Base-by-base conservation (phyloP, 371 early-diverging fungal genomes). In the Mortierella sp. region DNA sequence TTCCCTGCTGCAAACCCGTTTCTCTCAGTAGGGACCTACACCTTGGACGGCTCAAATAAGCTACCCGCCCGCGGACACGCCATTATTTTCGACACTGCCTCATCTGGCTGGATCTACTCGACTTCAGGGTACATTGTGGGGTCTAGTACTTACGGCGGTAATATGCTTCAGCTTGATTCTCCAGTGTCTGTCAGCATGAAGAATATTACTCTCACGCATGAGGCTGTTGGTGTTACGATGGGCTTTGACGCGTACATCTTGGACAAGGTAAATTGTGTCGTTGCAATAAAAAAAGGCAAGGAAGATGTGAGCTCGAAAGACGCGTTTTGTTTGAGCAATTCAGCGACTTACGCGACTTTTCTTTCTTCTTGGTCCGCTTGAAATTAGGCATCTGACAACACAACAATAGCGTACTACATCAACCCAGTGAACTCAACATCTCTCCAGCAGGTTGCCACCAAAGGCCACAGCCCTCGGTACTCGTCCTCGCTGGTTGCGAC, bases 21-120 rank as follows among this genome's bases (percentile, higher is more conserved):
- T 21, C 61, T 61, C 37, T 61, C 61, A 61, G 61, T 61, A 37
- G 61, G 61, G 6, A 61, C 61, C 19, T 61, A 61, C 61, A 61
- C 6, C 16, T 0, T 61, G 61, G 16, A n/a, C n/a, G n/a, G 37
- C 28, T 61, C 61, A 61, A 5, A 6, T 40, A 40, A 61, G 21
- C 14, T 37, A 16, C 61, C 61, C 0, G 61, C 61, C 5, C 61
- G 37, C 19, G 61, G 61, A 37, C 37, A 34, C 16, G 61, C 61
- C 21, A 14, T 61, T 19, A 21, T 61, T 61, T 61, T 61, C 37
- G 61, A 61, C 61, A 37, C 61, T 19, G 34, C 61, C 2, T 37
- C 61, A 8, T 34, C 61, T 34, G 61, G 61, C 5, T 61, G 61
- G 61, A 31, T 61, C 61, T 61, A 61, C 61, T 21, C 37, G 6